Base-by-base conservation (phyloP, 495 filamentous ascomycete genomes). In the Pyrenula aspistea region DNA sequence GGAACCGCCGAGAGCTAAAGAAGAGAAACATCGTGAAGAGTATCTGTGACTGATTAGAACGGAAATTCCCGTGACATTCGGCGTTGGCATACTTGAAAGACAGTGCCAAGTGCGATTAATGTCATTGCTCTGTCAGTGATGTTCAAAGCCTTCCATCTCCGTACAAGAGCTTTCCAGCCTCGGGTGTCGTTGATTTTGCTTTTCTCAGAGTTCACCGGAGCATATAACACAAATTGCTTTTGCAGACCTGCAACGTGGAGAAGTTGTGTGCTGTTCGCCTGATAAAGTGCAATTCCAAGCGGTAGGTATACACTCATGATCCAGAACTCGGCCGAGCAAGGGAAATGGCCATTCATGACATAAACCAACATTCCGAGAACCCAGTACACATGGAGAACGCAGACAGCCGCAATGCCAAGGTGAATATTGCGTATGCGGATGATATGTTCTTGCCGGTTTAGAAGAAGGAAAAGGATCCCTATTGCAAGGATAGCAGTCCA, bases 231-330 rank as follows among this genome's bases (percentile, higher is more conserved):
- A 12, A 75, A 74, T 50, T 69, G 65, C 61, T 69, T 70, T 62
- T 83, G 80, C 24, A 71, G 64, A 59, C 71, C 77, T 56, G 83
- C 82, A 56, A 86, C 71, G 55, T 82, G 71, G n/a, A 87, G 72
- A 62, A 88, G 82, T 56, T 82, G 82, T 59, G 70, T 76, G 65
- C 86, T 86, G 48, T 78, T 77, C 48, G 80, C 86, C 61, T 88
- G 84, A 68, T 89, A 89, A 1, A 87, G 67, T 19, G 81, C 85
- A 59, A 89, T 78, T 24, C 86, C 86, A 23, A 82, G 76, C 2
- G 86, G 86, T 25, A 89, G 72, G 65, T 80, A 85, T 49, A 82
- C 76, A 53, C 83, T 77, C 86, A 90, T 90, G 63, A 88, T 74
- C 84, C 85, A 90, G 67, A 77, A 90, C 63, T 87, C 77, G 19